phyloP scores from a whole-genome alignment of 139 green algal genomes.

The Tetraselmis chui region DNA sequence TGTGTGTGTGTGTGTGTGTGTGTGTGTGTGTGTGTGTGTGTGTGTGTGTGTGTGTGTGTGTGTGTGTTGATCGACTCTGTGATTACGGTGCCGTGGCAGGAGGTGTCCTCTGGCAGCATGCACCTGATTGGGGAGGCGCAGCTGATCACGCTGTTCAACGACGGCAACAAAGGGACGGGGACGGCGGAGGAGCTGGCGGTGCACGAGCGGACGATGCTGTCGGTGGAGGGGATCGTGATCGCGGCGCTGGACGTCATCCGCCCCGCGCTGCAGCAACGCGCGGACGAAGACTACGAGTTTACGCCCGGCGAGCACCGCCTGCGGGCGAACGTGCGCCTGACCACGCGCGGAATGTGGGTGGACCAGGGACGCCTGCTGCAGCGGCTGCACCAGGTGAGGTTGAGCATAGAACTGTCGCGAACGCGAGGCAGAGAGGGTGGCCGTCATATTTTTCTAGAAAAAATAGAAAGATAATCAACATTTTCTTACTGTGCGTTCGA shows the following conservation, averaged over 20 bases:
- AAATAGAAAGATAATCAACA: too few species aligned
- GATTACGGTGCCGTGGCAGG: background rate
- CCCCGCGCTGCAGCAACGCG: background rate
- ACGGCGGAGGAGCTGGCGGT: slow-evolving; percentile 81
- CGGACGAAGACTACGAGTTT: background rate
- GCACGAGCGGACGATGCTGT: slow-evolving; percentile 70
- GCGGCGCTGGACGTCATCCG: slow-evolving; percentile 68
- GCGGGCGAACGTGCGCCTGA: slow-evolving; percentile 59
- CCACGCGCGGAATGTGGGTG: slow-evolving; percentile 86
- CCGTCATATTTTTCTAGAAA: too few species aligned
- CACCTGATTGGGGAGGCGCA: slow-evolving; percentile 56
- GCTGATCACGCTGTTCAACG: slow-evolving; percentile 86
- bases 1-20: too few species aligned
- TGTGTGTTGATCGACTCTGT: too few species aligned
- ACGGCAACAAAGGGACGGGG: slow-evolving; percentile 81
- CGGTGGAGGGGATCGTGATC: slow-evolving; percentile 86
- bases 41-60: too few species aligned
- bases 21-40: too few species aligned
- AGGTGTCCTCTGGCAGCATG: slow-evolving; percentile 31
- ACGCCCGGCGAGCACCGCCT: slow-evolving; percentile 10
- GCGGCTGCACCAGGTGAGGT: slow-evolving; percentile 48
- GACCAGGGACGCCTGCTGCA: slow-evolving; percentile 65
- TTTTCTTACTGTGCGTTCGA: too few species aligned
- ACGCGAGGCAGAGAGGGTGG: too few species aligned
- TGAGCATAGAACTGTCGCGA: too few species aligned